phyloP scores from a whole-genome alignment of 257 asterid species.

The Mitragyna speciosa region DNA sequence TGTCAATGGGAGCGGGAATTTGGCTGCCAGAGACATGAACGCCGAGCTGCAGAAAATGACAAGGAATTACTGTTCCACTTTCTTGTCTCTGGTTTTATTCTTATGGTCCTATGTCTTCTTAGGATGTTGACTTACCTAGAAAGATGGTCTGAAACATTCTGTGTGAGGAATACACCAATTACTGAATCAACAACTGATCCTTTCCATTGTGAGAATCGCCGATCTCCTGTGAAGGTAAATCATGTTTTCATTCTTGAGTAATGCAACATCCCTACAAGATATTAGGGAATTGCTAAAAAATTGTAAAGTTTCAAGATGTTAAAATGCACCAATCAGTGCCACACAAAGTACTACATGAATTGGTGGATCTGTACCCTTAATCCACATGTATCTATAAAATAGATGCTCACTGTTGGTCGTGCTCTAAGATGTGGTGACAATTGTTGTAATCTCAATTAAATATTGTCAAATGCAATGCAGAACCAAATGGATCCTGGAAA shows the following conservation, averaged over 20 bases:
- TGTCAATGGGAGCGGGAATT: conserved; percentile 52
- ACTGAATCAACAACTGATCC: conserved; percentile 98
- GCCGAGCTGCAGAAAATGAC: conserved; percentile 71
- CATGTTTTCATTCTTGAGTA: neutral
- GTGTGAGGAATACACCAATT: conserved; percentile 96
- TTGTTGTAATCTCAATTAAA: neutral
- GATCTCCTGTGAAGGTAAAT: conserved; percentile 62
- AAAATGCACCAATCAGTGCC: neutral
- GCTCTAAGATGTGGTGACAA: conserved; percentile 3
- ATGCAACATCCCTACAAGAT: neutral
- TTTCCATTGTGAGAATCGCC: conserved; percentile 92
- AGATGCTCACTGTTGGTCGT: neutral
- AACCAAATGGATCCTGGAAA: neutral
- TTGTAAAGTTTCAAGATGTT: neutral
- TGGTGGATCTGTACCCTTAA: neutral
- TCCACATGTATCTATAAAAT: neutral
- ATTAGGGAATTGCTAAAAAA: neutral
- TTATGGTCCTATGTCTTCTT: neutral
- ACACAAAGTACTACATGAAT: neutral
- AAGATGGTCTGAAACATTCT: conserved; percentile 94
- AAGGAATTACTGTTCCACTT: neutral
- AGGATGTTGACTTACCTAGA: conserved; percentile 60
- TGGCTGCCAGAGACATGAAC: conserved; percentile 85
- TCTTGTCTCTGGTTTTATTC: neutral
- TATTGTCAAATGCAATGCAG: neutral